phyloP scores from a whole-genome alignment of 495 filamentous ascomycete species.

The Letharia lupina region DNA sequence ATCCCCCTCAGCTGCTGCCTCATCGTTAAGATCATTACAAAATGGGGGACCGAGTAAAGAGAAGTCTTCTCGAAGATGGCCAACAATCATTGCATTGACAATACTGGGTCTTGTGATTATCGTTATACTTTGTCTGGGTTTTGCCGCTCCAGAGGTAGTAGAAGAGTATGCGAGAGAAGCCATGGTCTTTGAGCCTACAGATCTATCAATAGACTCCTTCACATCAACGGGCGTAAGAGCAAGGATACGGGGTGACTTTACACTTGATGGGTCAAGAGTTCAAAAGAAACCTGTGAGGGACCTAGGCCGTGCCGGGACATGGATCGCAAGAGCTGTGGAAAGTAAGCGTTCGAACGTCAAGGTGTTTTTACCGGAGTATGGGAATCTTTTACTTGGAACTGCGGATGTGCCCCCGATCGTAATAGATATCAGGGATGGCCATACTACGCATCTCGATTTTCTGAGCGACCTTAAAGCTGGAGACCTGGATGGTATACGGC shows the following conservation, averaged over 20 bases:
- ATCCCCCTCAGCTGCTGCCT: slow-evolving; percentile 22
- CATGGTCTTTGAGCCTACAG: slow-evolving; percentile 66
- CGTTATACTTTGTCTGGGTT: slow-evolving; percentile 52
- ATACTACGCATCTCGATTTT: slow-evolving; percentile 68
- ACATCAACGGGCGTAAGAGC: slow-evolving; percentile 67
- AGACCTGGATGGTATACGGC: slow-evolving; percentile 65
- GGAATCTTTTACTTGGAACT: slow-evolving; percentile 65
- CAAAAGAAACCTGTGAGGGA: slow-evolving; percentile 58
- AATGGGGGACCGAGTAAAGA: slow-evolving; percentile 25
- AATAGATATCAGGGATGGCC: slow-evolving; percentile 66
- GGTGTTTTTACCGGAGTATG: slow-evolving; percentile 79
- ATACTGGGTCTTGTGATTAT: slow-evolving; percentile 42
- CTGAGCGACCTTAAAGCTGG: slow-evolving; percentile 65
- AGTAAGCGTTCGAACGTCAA: slow-evolving; percentile 59
- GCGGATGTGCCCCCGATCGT: slow-evolving; percentile 65
- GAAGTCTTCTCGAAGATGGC: slow-evolving; percentile 42
- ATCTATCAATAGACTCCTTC: slow-evolving; percentile 73
- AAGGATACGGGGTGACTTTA: slow-evolving; percentile 70
- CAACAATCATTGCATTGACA: slow-evolving; percentile 46
- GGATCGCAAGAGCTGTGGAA: slow-evolving; percentile 67
- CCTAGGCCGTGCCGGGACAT: slow-evolving; percentile 69
- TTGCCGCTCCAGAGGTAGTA: slow-evolving; percentile 69
- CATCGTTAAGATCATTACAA: slow-evolving; percentile 26
- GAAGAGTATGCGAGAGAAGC: slow-evolving; percentile 82
- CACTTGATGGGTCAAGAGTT: slow-evolving; percentile 67